These are phyloP conservation scores for Amylostereum chailletii DNA, from an alignment of 1,284 basidiomycete species.

Conservation along the genomic window DNA sequence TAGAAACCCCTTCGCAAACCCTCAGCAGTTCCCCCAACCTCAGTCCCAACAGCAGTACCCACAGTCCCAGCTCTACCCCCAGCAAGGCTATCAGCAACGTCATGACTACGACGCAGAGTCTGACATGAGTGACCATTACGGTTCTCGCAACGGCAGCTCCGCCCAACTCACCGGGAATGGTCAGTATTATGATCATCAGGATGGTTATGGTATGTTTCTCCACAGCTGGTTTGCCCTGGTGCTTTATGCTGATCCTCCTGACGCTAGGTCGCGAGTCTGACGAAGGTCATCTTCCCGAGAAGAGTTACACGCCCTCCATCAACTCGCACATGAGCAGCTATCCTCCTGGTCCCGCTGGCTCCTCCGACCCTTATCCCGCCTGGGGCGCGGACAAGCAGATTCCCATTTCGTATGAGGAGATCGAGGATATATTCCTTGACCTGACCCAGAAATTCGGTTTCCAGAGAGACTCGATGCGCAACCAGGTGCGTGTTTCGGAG, in stretches of 20 bases:
- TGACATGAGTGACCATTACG: conserved; percentile 43
- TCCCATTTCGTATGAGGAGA: conserved; percentile 96
- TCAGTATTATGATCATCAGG: conserved; percentile 30
- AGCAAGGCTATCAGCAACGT: conserved; percentile 22
- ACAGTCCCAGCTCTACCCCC: conserved; percentile 17
- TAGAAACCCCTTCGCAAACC: conserved; percentile 26
- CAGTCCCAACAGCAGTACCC: conserved; percentile 24
- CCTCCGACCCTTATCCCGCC: conserved; percentile 82
- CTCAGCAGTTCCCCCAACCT: conserved; percentile 18
- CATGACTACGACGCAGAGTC: conserved; percentile 39
- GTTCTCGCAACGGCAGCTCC: conserved; percentile 43
- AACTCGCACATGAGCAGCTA: conserved; percentile 27
- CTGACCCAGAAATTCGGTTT: conserved; percentile 99
- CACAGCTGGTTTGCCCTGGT: background rate
- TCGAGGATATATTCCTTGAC: conserved; percentile 98
- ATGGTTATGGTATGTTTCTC: conserved; percentile 20
- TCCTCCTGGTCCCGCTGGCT: conserved; percentile 37
- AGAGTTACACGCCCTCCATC: conserved; percentile 25
- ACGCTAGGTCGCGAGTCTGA: conserved; percentile 26
- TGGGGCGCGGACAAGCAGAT: conserved; percentile 93
- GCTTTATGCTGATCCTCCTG: background rate
- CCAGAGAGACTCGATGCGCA: conserved; percentile 88
- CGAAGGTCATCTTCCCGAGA: conserved; percentile 31
- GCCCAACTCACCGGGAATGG: conserved; percentile 47
- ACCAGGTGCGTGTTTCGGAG: conserved; percentile 52